Conservation (phyloP, 2,329 filamentous ascomycete genomes). For the Orbilia ellipsospora region DNA sequence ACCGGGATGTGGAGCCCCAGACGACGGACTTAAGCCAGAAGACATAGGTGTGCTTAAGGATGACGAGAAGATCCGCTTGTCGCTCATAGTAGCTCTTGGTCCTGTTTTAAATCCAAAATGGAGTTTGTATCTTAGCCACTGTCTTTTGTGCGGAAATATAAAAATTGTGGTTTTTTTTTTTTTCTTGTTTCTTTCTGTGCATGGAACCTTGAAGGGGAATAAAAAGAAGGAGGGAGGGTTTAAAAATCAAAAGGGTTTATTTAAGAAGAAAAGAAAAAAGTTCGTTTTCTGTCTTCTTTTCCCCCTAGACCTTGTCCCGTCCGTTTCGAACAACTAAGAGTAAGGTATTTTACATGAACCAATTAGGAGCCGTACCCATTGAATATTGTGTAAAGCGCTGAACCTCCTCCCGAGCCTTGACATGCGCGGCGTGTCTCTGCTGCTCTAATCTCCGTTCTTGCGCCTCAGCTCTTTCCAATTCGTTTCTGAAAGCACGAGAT, state of each 20-base stretch:
- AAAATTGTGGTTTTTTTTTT: slow-evolving; percentile 40
- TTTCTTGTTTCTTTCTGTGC: neutral
- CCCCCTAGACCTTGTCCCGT: slow-evolving; percentile 35
- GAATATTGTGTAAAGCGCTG: slow-evolving; percentile 55
- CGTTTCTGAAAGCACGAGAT: slow-evolving; percentile 52
- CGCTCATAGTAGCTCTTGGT: slow-evolving; percentile 43
- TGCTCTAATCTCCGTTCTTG: slow-evolving; percentile 55
- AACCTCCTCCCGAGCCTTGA: slow-evolving; percentile 54
- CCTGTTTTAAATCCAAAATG: slow-evolving; percentile 50
- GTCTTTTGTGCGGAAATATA: slow-evolving; percentile 38
- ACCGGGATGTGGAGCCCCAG: slow-evolving; percentile 51
- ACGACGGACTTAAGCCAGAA: slow-evolving; percentile 53
- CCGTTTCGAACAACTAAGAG: slow-evolving; percentile 44
- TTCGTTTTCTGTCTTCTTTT: slow-evolving; percentile 52
- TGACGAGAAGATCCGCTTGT: slow-evolving; percentile 46
- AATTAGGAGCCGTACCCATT: slow-evolving; percentile 56
- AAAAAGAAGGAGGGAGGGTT: slow-evolving; percentile 11
- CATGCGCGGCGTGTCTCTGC: slow-evolving; percentile 50
- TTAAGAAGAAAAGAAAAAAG: slow-evolving; percentile 21
- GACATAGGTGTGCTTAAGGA: slow-evolving; percentile 50
- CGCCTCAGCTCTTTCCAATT: slow-evolving; percentile 53
- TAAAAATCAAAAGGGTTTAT: slow-evolving; percentile 18
- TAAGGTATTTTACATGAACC: slow-evolving; percentile 56
- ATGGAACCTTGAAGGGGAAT: slow-evolving; percentile 36
- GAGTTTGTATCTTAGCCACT: slow-evolving; percentile 46